phyloP scores from a whole-genome alignment of 345 rosid species.

The Camelina laxa region DNA sequence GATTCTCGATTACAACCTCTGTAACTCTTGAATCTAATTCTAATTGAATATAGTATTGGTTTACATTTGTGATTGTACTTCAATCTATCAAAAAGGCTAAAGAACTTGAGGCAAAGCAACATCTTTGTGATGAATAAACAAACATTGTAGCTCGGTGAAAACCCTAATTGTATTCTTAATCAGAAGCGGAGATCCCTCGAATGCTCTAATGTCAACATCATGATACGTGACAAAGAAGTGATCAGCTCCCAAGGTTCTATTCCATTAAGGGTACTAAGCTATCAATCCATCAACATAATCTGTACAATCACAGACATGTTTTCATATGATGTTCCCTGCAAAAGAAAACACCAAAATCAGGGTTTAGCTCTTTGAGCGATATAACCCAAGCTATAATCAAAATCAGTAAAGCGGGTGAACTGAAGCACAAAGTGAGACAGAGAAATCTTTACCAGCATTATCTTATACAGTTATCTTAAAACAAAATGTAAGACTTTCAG shows the following conservation, averaged over 20 bases:
- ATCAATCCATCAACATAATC: slow-evolving; percentile 71
- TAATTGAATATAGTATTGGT: too few species aligned
- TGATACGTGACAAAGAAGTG: slow-evolving; percentile 98
- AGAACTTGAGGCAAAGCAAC: slow-evolving; percentile 94
- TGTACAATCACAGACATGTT: slow-evolving; percentile 89
- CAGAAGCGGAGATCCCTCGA: slow-evolving; percentile 77
- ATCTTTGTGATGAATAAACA: slow-evolving; percentile 96
- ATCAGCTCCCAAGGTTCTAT: slow-evolving; percentile 94
- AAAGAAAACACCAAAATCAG: slow-evolving; percentile 12
- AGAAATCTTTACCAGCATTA: slow-evolving; percentile 4
- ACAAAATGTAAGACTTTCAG: too few species aligned
- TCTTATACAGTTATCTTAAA: too few species aligned
- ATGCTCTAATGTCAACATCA: slow-evolving; percentile 93
- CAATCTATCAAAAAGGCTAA: slow-evolving; percentile 61
- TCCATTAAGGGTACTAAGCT: slow-evolving; percentile 88
- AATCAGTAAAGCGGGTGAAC: neutral
- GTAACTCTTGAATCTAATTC: too few species aligned
- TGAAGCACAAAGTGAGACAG: too few species aligned
- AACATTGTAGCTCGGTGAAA: slow-evolving; percentile 93
- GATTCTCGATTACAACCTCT: too few species aligned
- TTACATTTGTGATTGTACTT: too few species aligned
- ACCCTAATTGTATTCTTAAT: slow-evolving; percentile 91
- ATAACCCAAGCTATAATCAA: neutral
- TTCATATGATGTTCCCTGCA: slow-evolving; percentile 92
- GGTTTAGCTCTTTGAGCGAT: too few species aligned